These are phyloP conservation scores for Mortierella sp. DNA, from an alignment of 371 early-diverging fungal genomes.

Conservation along the genomic window DNA sequence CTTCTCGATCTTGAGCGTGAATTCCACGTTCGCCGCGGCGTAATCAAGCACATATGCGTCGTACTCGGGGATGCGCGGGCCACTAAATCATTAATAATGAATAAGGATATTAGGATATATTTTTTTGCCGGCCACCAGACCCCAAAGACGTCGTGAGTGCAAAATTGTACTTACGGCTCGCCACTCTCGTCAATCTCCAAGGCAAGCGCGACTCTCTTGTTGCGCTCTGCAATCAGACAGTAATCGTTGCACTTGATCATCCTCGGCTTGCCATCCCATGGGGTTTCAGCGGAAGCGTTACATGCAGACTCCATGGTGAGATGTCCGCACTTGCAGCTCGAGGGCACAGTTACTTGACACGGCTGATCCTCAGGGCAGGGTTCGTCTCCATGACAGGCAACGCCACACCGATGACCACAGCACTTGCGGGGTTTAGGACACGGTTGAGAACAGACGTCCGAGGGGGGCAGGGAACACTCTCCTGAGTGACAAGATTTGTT, in stretches of 20 bases:
- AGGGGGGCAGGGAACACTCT: conserved; percentile 63
- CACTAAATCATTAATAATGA: conserved; percentile 9
- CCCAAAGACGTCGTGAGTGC: too few species aligned
- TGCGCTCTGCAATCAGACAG: conserved; percentile 79
- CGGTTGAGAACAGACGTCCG: conserved; percentile 62
- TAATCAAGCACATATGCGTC: conserved; percentile 72
- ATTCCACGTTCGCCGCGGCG: conserved; percentile 63
- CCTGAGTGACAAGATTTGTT: conserved; percentile 79
- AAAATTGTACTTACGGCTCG: conserved; percentile 24
- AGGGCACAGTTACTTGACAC: conserved; percentile 63
- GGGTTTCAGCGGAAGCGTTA: conserved; percentile 63
- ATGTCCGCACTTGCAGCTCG: conserved; percentile 81
- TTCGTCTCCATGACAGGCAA: conserved; percentile 71
- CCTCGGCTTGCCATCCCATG: conserved; percentile 56
- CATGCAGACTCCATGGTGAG: conserved; percentile 67
- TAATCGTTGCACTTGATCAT: conserved; percentile 74
- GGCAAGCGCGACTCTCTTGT: conserved; percentile 77
- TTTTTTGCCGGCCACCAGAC: too few species aligned
- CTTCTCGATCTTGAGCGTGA: conserved; percentile 73
- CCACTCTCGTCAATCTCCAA: conserved; percentile 63
- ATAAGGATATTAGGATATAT: too few species aligned
- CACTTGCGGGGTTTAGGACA: conserved; percentile 71
- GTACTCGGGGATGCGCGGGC: conserved; percentile 62
- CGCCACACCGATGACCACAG: conserved; percentile 79
- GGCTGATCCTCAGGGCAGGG: conserved; percentile 72